These are phyloP conservation scores for Nigrospora osmanthi DNA, from an alignment of 2,329 filamentous ascomycete species.

Conservation along the genomic window DNA sequence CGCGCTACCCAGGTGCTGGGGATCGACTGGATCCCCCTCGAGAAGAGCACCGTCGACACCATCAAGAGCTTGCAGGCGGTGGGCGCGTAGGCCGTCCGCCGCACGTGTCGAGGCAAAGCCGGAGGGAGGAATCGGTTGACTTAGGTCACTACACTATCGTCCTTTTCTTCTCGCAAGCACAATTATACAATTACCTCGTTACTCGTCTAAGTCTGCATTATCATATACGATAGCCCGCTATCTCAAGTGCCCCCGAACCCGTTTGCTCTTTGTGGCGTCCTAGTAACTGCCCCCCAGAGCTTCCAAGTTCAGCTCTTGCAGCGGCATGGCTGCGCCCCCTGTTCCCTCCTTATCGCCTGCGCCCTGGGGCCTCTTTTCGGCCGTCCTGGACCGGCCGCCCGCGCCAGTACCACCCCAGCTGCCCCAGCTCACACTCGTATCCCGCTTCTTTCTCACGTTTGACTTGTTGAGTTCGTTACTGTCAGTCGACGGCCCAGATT, in stretches of 20 bases:
- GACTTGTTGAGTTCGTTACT: too few species aligned
- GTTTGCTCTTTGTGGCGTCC: background rate
- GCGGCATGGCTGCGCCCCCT: constrained; percentile 3
- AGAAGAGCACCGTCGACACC: constrained; percentile 55
- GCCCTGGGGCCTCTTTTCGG: constrained; percentile 2
- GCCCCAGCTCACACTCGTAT: constrained; percentile 21
- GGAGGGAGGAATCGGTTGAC: too few species aligned
- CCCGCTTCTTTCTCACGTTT: too few species aligned
- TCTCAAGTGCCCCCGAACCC: background rate
- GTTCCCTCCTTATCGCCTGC: constrained; percentile 7
- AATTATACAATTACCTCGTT: too few species aligned
- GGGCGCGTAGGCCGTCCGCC: constrained; percentile 12
- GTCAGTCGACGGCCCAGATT: too few species aligned
- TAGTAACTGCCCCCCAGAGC: constrained; percentile 16
- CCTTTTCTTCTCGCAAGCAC: background rate
- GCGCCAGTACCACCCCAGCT: constrained; percentile 20
- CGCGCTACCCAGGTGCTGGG: constrained; percentile 52
- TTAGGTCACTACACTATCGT: background rate
- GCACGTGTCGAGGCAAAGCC: too few species aligned
- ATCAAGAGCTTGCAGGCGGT: constrained; percentile 53
- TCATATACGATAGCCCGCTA: background rate
- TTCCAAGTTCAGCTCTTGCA: constrained; percentile 16
- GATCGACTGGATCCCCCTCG: constrained; percentile 53
- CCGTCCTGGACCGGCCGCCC: constrained; percentile 4
- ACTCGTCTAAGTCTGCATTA: too few species aligned